Evolutionary conservation across 1,284 basidiomycete genomes (phyloP).

Genomic region (Gymnopus androsaceus): DNA sequence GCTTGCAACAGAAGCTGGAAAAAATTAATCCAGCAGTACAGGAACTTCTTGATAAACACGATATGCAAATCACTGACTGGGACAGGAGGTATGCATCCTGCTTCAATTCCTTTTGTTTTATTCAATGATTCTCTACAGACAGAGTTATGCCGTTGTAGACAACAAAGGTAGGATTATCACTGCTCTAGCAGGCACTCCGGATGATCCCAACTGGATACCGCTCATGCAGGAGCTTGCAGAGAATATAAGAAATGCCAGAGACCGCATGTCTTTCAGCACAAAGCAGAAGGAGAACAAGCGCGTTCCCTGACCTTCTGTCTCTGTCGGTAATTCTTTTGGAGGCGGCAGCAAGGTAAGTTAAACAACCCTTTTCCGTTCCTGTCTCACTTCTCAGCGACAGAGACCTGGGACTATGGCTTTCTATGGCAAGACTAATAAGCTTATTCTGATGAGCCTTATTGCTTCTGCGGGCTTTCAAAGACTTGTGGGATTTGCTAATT

Average conservation of each 20-base stretch:
- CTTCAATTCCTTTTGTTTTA: background rate
- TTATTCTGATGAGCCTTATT: background rate
- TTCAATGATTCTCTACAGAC: background rate
- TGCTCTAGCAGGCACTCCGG: background rate
- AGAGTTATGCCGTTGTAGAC: background rate
- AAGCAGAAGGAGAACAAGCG: background rate
- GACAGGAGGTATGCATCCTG: background rate
- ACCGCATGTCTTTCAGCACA: background rate
- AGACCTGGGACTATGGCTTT: background rate
- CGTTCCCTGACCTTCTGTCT: constrained; percentile 4
- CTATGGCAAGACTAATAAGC: background rate
- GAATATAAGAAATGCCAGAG: background rate
- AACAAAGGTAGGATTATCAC: background rate
- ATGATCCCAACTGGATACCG: background rate
- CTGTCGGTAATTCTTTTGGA: constrained; percentile 9
- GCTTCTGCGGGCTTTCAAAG: background rate
- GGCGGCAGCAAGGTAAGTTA: constrained; percentile 7
- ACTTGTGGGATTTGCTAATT: constrained; percentile 5
- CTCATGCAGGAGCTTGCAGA: background rate
- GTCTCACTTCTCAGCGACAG: background rate
- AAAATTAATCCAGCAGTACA: too few relatives aligned
- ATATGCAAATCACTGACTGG: background rate
- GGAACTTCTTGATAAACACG: background rate
- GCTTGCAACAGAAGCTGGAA: background rate
- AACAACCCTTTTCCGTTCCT: background rate